Percentiles rank a stretch among this genome's conserved stretches.
Evolutionary conservation across 768 basidiomycete genomes (phyloP).

Genomic region (Kwoniella newhampshirensis): DNA sequence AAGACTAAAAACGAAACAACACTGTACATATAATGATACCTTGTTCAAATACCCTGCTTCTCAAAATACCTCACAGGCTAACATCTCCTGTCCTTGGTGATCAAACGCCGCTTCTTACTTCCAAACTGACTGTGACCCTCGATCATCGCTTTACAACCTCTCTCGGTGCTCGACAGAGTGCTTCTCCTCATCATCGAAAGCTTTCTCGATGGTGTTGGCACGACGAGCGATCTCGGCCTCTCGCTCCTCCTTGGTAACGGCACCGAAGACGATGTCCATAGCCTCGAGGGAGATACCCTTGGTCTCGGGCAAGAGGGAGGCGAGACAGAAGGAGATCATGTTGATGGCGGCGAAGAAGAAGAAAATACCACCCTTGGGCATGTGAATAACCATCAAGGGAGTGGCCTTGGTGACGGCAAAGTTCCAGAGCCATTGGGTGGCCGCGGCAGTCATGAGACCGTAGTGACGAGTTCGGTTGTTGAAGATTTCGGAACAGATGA

Average conservation of each 20-base stretch:
- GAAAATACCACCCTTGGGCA: constrained; percentile 47
- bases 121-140: no score
- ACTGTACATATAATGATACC: no score
- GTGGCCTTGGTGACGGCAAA: constrained; percentile 38
- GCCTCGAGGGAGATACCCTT: constrained; percentile 33
- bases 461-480: constrained; percentile 79
- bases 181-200: constrained; percentile 25
- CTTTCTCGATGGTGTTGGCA: constrained; percentile 17
- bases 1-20: no score
- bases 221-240: constrained; percentile 33
- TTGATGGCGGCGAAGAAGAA: constrained; percentile 47
- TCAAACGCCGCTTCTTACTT: no score
- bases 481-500: constrained; percentile 81
- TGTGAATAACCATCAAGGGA: constrained; percentile 42
- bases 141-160: no score
- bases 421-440: constrained; percentile 62
- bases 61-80: no score
- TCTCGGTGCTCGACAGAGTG: constrained; percentile 4
- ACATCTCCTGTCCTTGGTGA: no score
- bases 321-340: constrained; percentile 25
- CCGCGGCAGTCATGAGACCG: constrained; percentile 71
- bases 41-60: no score
- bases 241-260: constrained; percentile 42
- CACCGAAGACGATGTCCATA: constrained; percentile 46
- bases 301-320: constrained; percentile 34